Base-by-base conservation (phyloP, 2,329 filamentous ascomycete species). In the Niveomyces coronatus region DNA sequence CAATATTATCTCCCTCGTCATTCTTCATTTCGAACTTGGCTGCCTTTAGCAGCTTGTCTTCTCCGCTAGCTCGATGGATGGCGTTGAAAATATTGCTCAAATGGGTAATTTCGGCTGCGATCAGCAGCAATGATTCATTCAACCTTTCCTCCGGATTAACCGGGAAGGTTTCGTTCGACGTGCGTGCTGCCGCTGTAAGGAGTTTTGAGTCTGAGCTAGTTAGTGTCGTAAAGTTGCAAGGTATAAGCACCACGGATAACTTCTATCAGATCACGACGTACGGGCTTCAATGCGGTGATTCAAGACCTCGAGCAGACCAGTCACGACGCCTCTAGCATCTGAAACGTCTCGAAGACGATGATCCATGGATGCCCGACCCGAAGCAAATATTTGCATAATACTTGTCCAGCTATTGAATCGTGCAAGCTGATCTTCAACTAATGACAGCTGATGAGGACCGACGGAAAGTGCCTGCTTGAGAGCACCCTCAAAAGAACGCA, bases 371-470 rank as follows among this genome's bases (percentile, higher is more conserved):
- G n/a, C 40, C 20, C 39, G 28, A 1, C 35, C 36, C 0, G 11
- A 4, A 2, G 28, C 37, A 18, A 50, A 47, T 10, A 46, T 45
- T 1, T 40, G 29, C 9, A 46, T 47, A 13, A 11, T 41, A 4
- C 40, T 14, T 5, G 38, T 14, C 47, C 47, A 50, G 5, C 28
- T 24, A 9, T 39, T 47, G 29, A 50, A 48, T 1, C 42, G 44
- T 3, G 47, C 45, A 8, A 46, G 15, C 18, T 50, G 47, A 15
- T 49, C 43, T 9, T 49, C 46, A 3, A 49, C 41, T 16, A 35
- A 16, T 9, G 40, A 39, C 2, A 40, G 17, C 23, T 43, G 33
- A 8, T 37, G 37, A 3, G 44, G 30, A 20, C 42, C 32, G 15
- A 26, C 26, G 5, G 16, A 16, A n/a, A 31, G 22, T 9, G 41